phyloP scores from a whole-genome alignment of 768 basidiomycete genomes.

The Cytidiella melzeri region DNA sequence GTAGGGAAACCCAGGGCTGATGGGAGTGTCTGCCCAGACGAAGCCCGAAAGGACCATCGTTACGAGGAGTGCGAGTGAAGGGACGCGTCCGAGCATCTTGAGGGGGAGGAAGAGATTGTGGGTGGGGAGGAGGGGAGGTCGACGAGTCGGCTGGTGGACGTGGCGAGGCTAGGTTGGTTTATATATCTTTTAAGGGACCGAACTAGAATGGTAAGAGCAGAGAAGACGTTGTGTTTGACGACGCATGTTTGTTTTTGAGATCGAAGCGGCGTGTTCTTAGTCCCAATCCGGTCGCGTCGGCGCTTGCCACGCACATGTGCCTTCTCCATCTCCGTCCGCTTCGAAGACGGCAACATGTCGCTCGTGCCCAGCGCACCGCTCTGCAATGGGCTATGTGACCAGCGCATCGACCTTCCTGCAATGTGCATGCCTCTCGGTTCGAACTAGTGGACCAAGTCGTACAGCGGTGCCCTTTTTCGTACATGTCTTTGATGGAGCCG shows the following conservation, averaged over 20 bases:
- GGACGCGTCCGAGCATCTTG: slow-evolving; percentile 12
- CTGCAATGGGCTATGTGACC: no score
- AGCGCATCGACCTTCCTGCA: no score
- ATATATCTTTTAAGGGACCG: background rate
- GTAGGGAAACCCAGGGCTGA: slow-evolving; percentile 62
- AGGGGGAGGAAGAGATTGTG: slow-evolving; percentile 12
- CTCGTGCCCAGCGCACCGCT: no score
- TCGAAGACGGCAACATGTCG: no score
- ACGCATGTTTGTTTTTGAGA: background rate
- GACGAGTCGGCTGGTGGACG: background rate
- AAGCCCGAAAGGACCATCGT: slow-evolving; percentile 23
- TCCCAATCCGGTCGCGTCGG: no score
- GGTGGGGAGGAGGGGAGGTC: background rate
- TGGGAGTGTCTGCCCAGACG: slow-evolving; percentile 23
- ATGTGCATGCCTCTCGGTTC: no score
- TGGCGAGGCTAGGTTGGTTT: background rate
- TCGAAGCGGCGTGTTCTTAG: background rate
- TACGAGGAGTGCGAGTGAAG: slow-evolving; percentile 23
- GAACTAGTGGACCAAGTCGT: no score
- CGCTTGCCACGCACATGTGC: no score
- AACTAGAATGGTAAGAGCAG: background rate
- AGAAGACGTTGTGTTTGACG: background rate
- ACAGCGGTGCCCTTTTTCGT: no score
- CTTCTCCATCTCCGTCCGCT: no score
- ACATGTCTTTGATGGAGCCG: no score